These are phyloP conservation scores for Yarrowia sp. DNA, from an alignment of 805 yeast genomes.

Conservation along the genomic window DNA sequence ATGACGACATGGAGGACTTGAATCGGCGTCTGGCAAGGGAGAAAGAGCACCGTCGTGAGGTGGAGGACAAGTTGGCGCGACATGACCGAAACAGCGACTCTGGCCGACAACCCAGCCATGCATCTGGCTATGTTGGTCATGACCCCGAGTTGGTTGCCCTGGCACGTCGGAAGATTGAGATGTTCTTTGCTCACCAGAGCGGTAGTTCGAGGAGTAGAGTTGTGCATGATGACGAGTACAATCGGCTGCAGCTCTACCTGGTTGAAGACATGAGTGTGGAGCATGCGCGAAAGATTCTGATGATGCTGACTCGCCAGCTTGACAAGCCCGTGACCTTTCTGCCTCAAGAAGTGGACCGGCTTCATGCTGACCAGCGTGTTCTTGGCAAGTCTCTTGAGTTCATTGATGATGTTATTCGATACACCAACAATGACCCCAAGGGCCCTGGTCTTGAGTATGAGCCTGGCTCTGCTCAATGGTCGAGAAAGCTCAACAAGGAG, in stretches of 20 bases:
- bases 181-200: not conserved
- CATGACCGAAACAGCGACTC: not conserved
- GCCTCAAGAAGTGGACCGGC: conserved; percentile 1
- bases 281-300: not conserved
- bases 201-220: not conserved
- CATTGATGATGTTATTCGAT: conserved; percentile 4
- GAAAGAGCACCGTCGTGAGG: no score
- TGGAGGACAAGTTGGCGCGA: no score
- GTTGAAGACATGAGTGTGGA: not conserved
- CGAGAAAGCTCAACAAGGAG: not conserved
- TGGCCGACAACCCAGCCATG: not conserved
- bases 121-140: not conserved
- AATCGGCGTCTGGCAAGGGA: no score
- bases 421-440: not conserved
- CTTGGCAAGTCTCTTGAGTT: not conserved
- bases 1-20: no score
- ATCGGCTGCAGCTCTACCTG: conserved; percentile 15
- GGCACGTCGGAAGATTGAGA: conserved; percentile 2
- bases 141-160: not conserved
- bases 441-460: not conserved
- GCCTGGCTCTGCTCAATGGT: conserved; percentile 13
- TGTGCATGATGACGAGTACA: not conserved
- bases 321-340: conserved; percentile 6
- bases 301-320: not conserved
- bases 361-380: not conserved